Base-by-base conservation (phyloP, 345 rosid genomes). In the Lagerstroemia speciosa region DNA sequence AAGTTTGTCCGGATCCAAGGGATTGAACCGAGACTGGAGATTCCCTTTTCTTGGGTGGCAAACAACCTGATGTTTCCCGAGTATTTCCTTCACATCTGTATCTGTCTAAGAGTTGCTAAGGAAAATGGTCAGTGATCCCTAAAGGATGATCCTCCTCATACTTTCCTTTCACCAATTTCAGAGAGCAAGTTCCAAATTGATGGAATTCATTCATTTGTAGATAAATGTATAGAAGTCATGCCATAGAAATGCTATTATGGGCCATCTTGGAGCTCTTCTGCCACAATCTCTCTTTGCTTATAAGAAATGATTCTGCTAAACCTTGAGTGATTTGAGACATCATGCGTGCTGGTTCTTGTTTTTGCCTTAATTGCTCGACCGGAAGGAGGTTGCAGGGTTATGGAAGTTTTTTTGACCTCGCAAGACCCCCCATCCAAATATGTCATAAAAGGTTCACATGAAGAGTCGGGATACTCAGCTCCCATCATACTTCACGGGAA, bases 11-110 rank as follows among this genome's bases (percentile, higher is more conserved):
- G 96, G 57, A 84, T 94, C 40, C 97, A 91, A 41, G 99, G 99
- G 32, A 88, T 94, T 0, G 96, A 93, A 76, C 89, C 90, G 52
- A 84, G 81, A 74, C 62, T 83, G 72, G 96, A 89, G 76, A 81
- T 89, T 81, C 98, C 98, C 1, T 87, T 93, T 72, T 87, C 96
- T 11, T 93, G 98, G 98, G 85, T 89, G 70, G 98, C 77, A 67
- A 93, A 82, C 76, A 89, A 91, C 81, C 81, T 93, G 75, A 78
- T 82, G 81, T 84, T 86, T 73, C 98, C 98, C 0, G 98, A 93
- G 62, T 79, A 82, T 73, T 93, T 85, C 70, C 90, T 93, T 68
- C 97, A 91, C 62, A 75, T 93, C n/a, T 89, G 88, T 63, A 80
- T 89, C 19, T 80, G 57, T 73, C 60, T 89, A 65, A 83, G 70